Conservation (phyloP, 2,329 filamentous ascomycete species). For the Cytospora leucostoma region DNA sequence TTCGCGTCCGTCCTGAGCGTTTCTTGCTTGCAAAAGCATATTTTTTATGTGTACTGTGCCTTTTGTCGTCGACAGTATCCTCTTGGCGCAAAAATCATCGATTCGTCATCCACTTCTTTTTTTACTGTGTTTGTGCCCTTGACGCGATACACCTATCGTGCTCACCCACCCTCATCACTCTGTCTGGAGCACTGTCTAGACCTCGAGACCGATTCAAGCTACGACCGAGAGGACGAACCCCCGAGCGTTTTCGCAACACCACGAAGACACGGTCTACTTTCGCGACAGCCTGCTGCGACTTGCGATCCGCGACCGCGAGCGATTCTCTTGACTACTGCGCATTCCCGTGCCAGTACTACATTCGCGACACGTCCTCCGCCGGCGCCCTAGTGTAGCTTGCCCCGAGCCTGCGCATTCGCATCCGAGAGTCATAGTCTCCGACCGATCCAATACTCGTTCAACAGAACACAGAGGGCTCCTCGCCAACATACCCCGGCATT, state of each 20-base stretch:
- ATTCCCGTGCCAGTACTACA: constrained; percentile 10
- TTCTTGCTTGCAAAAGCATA: constrained; percentile 28
- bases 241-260: constrained; percentile 9
- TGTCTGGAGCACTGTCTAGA: constrained; percentile 3
- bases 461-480: constrained; percentile 9
- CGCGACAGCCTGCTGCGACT: constrained; percentile 15
- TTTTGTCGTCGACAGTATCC: constrained; percentile 18
- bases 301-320: constrained; percentile 19
- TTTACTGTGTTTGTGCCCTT: constrained; percentile 18
- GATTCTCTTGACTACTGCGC: constrained; percentile 15
- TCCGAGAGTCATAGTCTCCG: neutral
- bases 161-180: constrained; percentile 6
- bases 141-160: constrained; percentile 12
- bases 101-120: constrained; percentile 19
- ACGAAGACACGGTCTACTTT: constrained; percentile 15
- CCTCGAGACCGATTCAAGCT: neutral
- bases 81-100: constrained; percentile 21
- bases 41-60: constrained; percentile 20
- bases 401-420: constrained; percentile 10
- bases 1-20: constrained; percentile 26
- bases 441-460: constrained; percentile 1
- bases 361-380: constrained; percentile 4
- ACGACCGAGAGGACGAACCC: constrained; percentile 6
- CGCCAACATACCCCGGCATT: constrained; percentile 12
- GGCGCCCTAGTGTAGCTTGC: constrained; percentile 6